Conservation (phyloP, 768 basidiomycete genomes). For the Leccinum disarticulatum region DNA sequence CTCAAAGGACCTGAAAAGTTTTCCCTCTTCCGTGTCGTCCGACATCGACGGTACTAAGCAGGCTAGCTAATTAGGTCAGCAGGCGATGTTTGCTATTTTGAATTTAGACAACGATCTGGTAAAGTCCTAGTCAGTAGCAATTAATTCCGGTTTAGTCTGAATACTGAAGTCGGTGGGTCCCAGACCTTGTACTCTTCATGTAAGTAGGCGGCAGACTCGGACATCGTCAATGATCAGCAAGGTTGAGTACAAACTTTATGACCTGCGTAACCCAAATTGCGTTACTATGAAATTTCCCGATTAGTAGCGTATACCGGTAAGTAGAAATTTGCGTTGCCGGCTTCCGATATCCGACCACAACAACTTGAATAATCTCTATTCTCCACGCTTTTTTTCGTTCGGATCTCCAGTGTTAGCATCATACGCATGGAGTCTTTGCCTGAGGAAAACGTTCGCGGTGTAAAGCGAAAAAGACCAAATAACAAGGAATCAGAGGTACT, state of each 20-base stretch:
- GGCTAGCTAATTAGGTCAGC: conserved; percentile 23
- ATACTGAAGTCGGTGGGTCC: not conserved
- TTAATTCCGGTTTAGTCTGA: not conserved
- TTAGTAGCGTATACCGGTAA: too few relatives aligned
- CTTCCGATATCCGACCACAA: too few relatives aligned
- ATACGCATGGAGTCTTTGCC: not conserved
- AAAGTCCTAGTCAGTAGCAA: not conserved
- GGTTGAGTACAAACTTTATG: not conserved
- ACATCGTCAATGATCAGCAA: not conserved
- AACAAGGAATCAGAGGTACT: conserved; percentile 35
- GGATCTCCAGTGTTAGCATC: too few relatives aligned
- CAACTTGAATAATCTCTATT: too few relatives aligned
- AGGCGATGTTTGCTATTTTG: not conserved
- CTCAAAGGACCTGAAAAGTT: conserved; percentile 57
- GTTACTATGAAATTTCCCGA: too few relatives aligned
- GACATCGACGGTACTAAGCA: conserved; percentile 29
- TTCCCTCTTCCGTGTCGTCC: conserved; percentile 44
- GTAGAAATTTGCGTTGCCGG: too few relatives aligned
- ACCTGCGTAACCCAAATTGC: too few relatives aligned
- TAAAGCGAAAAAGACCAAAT: conserved; percentile 47
- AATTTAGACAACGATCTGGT: too few relatives aligned
- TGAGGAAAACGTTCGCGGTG: conserved; percentile 19
- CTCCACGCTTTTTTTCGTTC: too few relatives aligned
- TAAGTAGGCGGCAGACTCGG: too few relatives aligned
- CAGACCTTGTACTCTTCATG: not conserved